Conservation (phyloP, 495 filamentous ascomycete species). For the Penicillium alfredii region DNA sequence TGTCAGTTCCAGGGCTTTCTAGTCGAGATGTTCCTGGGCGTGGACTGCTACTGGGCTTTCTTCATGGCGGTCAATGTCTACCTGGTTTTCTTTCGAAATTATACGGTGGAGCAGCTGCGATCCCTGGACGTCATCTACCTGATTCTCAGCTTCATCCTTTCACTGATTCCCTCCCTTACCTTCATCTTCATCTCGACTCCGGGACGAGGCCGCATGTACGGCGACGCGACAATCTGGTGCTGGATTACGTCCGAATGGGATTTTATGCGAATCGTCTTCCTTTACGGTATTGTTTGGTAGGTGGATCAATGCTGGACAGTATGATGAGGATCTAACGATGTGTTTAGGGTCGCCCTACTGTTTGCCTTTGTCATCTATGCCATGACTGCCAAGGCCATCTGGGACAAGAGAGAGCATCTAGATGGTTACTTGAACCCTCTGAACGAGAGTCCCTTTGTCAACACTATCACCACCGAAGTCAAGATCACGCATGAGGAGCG, state of each 20-base stretch:
- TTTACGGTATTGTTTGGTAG: constrained; percentile 73
- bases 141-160: constrained; percentile 59
- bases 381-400: constrained; percentile 55
- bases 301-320: no score
- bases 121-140: constrained; percentile 61
- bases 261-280: constrained; percentile 59
- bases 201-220: constrained; percentile 50
- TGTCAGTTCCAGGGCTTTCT: constrained; percentile 67
- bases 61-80: constrained; percentile 77
- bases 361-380: constrained; percentile 63
- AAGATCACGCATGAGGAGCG: constrained; percentile 27
- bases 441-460: constrained; percentile 42
- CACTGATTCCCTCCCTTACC: constrained; percentile 55
- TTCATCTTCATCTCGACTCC: constrained; percentile 51
- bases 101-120: constrained; percentile 53
- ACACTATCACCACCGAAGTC: constrained; percentile 53
- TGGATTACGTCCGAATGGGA: constrained; percentile 64
- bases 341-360: constrained; percentile 50
- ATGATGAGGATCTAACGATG: no score
- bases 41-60: constrained; percentile 66
- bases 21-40: constrained; percentile 53
- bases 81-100: constrained; percentile 67
- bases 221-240: constrained; percentile 68
- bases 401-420: constrained; percentile 30
- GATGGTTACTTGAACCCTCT: constrained; percentile 34